Conservation (phyloP, 208 protist species). For the Trypanosoma conorhini region DNA sequence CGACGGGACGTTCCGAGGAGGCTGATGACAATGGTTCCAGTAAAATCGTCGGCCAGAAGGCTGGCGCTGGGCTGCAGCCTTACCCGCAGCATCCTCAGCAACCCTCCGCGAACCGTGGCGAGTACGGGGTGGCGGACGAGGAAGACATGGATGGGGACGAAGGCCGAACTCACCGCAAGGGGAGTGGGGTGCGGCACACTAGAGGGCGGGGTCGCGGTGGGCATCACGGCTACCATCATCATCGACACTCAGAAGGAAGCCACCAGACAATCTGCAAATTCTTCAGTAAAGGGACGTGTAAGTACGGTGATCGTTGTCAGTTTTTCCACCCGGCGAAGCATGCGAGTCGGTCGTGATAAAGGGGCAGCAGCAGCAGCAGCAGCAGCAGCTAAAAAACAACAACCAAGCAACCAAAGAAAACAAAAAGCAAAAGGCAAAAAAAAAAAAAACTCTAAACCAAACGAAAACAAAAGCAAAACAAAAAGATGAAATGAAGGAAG, state of each 20-base stretch:
- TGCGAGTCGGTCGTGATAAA: constrained; percentile 13
- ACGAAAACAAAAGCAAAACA: background rate
- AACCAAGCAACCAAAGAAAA: too few relatives aligned
- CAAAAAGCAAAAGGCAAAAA: too few relatives aligned
- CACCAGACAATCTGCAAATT: constrained; percentile 21
- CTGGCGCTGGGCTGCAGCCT: background rate
- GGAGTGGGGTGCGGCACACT: constrained; percentile 4
- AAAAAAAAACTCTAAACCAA: too few relatives aligned
- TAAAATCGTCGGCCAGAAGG: constrained; percentile 11
- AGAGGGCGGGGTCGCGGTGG: constrained; percentile 29
- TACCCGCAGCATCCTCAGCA: constrained; percentile 16
- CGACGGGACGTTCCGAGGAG: constrained; percentile 7
- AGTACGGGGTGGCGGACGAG: constrained; percentile 20
- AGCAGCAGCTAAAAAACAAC: too few relatives aligned
- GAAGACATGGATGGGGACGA: constrained; percentile 22
- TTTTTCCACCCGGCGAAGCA: constrained; percentile 22
- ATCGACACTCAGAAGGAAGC: constrained; percentile 15
- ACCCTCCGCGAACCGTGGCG: background rate
- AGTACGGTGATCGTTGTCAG: constrained; percentile 21
- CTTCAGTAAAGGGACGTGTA: constrained; percentile 29
- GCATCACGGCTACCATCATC: constrained; percentile 22
- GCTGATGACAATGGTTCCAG: constrained; percentile 14
- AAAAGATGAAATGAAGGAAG: background rate
- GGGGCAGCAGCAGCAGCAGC: too few relatives aligned
- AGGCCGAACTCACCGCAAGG: constrained; percentile 18